A percentile compares a stretch with the other conserved stretches of the same genome.
These are phyloP conservation scores for Cylindricascospora bacillispora DNA, from an alignment of 1,139 yeast genomes.

Conservation along the genomic window DNA sequence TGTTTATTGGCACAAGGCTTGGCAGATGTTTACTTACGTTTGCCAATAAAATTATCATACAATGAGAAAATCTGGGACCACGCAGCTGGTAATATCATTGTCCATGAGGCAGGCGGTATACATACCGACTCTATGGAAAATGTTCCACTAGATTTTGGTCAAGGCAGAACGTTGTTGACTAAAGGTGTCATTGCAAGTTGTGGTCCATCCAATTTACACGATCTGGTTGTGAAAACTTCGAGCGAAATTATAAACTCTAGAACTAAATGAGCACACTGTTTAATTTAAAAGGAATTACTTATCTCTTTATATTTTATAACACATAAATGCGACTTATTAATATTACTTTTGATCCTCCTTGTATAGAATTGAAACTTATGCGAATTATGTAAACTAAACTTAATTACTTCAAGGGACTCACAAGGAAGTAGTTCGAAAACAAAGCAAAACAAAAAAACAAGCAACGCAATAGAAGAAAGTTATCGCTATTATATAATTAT, in stretches of 20 bases:
- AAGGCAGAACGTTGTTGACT: constrained; percentile 67
- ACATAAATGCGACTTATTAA: not conserved
- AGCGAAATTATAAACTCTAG: constrained; percentile 22
- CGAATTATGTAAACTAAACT: too few relatives aligned
- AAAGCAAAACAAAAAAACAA: too few relatives aligned
- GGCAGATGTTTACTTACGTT: constrained; percentile 81
- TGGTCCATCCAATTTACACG: constrained; percentile 39
- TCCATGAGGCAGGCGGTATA: constrained; percentile 81
- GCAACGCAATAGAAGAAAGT: too few relatives aligned
- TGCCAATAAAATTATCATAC: constrained; percentile 66
- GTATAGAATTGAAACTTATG: too few relatives aligned
- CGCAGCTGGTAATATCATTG: constrained; percentile 84
- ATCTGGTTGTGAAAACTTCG: constrained; percentile 50
- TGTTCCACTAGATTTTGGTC: constrained; percentile 63
- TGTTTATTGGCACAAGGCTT: constrained; percentile 84
- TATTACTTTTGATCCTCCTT: too few relatives aligned
- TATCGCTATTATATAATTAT: too few relatives aligned
- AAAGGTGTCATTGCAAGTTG: constrained; percentile 92
- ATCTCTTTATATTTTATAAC: not conserved
- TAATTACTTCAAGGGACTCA: too few relatives aligned
- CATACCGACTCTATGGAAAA: constrained; percentile 77
- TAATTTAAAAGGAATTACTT: too few relatives aligned
- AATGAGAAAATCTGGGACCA: constrained; percentile 98
- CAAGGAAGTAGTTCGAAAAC: too few relatives aligned
- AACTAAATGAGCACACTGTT: constrained; percentile 4